Conservation (phyloP, 371 early-diverging fungal species). For the Smittium culicis region DNA sequence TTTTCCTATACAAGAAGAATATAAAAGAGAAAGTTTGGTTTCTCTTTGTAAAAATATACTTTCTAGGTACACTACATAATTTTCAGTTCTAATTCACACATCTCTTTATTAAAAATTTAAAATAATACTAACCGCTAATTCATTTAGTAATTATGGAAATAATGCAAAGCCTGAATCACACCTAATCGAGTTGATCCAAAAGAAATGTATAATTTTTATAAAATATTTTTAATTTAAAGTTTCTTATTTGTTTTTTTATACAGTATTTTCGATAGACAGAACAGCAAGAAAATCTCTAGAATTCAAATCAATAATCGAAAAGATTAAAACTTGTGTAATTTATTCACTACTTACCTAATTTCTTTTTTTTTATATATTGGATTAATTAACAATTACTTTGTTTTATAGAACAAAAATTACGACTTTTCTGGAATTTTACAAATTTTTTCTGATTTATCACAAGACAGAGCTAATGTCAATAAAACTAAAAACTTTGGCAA, state of each 20-base stretch:
- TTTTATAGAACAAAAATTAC: conserved; percentile 1
- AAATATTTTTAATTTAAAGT: background rate
- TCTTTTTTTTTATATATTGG: conserved; percentile 5
- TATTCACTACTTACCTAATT: conserved; percentile 12
- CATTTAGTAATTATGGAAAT: conserved; percentile 4
- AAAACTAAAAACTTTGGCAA: background rate
- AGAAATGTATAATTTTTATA: conserved; percentile 3
- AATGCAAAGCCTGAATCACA: background rate
- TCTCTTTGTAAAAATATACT: conserved; percentile 6
- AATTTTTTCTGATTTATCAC: background rate
- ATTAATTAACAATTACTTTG: too few species aligned
- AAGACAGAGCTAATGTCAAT: background rate
- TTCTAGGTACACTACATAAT: conserved; percentile 11
- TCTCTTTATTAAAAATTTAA: too few species aligned
- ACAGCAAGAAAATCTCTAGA: conserved; percentile 4
- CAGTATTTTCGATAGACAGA: background rate
- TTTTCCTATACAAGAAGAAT: conserved; percentile 2
- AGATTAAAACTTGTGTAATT: background rate
- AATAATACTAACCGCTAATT: too few species aligned
- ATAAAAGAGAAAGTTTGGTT: background rate
- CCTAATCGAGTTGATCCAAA: conserved; percentile 8
- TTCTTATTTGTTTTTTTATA: background rate
- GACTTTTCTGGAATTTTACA: conserved; percentile 5
- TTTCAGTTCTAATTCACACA: too few species aligned
- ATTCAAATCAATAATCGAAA: background rate